A percentile compares a stretch with the other conserved stretches of the same genome.
phyloP scores from a whole-genome alignment of 208 protist genomes.

The Trypanosoma avium region DNA sequence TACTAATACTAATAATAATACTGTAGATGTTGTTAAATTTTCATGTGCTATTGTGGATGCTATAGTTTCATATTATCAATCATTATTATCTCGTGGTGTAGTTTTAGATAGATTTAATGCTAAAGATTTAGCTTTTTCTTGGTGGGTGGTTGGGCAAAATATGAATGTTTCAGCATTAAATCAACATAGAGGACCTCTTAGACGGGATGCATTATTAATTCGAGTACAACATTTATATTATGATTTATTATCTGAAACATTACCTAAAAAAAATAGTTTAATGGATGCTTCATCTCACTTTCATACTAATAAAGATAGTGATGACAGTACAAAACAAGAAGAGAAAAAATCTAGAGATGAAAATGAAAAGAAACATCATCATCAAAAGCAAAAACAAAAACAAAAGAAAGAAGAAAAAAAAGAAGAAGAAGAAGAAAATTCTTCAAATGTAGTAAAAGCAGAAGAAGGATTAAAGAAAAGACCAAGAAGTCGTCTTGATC shows the following conservation, averaged over 20 bases:
- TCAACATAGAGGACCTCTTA: slow-evolving; percentile 34
- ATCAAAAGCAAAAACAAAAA: neutral
- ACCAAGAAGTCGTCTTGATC: slow-evolving; percentile 25
- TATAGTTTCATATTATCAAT: slow-evolving; percentile 75
- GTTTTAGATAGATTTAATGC: slow-evolving; percentile 82
- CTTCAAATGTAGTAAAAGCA: neutral
- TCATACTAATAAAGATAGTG: neutral
- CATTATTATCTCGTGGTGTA: slow-evolving; percentile 68
- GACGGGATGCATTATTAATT: slow-evolving; percentile 73
- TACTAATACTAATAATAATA: neutral
- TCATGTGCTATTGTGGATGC: slow-evolving; percentile 37
- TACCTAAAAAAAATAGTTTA: slow-evolving; percentile 17
- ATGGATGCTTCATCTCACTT: neutral
- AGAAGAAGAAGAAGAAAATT: neutral
- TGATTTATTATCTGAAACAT: slow-evolving; percentile 39
- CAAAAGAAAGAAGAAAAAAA: neutral
- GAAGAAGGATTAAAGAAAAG: neutral
- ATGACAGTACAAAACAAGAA: neutral
- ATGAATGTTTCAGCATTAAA: slow-evolving; percentile 67
- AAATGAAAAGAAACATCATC: neutral
- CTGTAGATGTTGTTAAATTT: slow-evolving; percentile 16
- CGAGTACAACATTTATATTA: slow-evolving; percentile 75
- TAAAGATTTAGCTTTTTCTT: slow-evolving; percentile 80
- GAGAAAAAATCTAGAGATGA: too few species aligned
- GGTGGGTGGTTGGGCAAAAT: slow-evolving; percentile 80